A percentile compares a stretch with the other conserved stretches of the same genome.
Evolutionary conservation across 1,284 basidiomycete genomes (phyloP).

Genomic region (Puccinia polysora): DNA sequence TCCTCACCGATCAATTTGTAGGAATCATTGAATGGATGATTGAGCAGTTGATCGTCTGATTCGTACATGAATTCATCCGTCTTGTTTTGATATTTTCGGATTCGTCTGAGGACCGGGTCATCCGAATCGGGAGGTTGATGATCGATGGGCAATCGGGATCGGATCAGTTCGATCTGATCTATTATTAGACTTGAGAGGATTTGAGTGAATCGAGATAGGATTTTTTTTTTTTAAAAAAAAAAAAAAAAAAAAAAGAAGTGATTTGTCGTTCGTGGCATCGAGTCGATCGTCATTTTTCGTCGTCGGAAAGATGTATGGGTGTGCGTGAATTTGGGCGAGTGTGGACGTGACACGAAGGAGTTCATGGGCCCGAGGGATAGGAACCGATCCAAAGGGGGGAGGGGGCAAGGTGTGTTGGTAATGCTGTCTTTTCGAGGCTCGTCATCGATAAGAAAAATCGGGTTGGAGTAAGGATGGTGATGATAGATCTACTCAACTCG

Average conservation of each 20-base stretch:
- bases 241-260: too few relatives aligned
- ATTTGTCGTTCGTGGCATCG: not conserved
- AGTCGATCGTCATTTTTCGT: too few relatives aligned
- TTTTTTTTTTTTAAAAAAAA: not conserved
- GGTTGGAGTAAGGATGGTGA: too few relatives aligned
- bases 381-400: too few relatives aligned
- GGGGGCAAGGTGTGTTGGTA: too few relatives aligned
- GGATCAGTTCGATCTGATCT: slow-evolving; percentile 14
- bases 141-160: not conserved
- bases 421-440: too few relatives aligned
- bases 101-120: not conserved
- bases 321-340: too few relatives aligned
- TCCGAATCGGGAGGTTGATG: not conserved
- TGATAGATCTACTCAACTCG: slow-evolving; percentile 30
- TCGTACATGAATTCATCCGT: slow-evolving; percentile 7
- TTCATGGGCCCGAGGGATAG: too few relatives aligned
- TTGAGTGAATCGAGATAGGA: too few relatives aligned
- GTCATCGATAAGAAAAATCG: too few relatives aligned
- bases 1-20: not conserved
- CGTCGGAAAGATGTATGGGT: too few relatives aligned
- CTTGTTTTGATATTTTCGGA: slow-evolving; percentile 5
- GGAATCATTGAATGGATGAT: not conserved
- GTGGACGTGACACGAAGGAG: too few relatives aligned
- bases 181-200: not conserved
- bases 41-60: not conserved